Conservation (phyloP, 352 stramenopile genomes). For the Globisporangium spiculum region DNA sequence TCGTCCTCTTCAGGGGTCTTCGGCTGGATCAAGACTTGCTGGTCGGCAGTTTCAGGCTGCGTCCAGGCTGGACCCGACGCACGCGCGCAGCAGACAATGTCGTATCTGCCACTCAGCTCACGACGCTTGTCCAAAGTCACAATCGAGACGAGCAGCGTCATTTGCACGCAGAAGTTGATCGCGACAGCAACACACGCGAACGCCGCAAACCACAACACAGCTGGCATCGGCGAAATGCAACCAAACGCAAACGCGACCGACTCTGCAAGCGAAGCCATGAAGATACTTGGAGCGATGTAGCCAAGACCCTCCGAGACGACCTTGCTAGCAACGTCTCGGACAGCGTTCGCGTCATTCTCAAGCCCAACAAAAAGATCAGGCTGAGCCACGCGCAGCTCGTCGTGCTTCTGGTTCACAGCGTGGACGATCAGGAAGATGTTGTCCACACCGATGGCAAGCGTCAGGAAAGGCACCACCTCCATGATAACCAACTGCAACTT, state of each 20-base stretch:
- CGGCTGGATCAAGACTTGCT: slow-evolving; percentile 18
- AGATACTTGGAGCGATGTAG: slow-evolving; percentile 62
- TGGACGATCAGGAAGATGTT: slow-evolving; percentile 75
- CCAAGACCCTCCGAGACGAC: slow-evolving; percentile 41
- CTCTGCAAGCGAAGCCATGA: slow-evolving; percentile 57
- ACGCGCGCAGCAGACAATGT: slow-evolving; percentile 46
- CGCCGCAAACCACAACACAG: slow-evolving; percentile 64
- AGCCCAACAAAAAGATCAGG: slow-evolving; percentile 43
- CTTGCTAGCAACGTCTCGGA: slow-evolving; percentile 35
- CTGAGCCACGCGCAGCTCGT: slow-evolving; percentile 30
- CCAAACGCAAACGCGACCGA: slow-evolving; percentile 55
- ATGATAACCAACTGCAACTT: slow-evolving; percentile 74
- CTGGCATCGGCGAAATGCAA: slow-evolving; percentile 59
- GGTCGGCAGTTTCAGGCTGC: slow-evolving; percentile 1
- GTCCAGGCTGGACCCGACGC: slow-evolving; percentile 10
- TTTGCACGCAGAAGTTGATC: slow-evolving; percentile 62
- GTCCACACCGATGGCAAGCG: slow-evolving; percentile 63
- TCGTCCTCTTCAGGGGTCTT: slow-evolving; percentile 22
- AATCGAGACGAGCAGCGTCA: slow-evolving; percentile 61
- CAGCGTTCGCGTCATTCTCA: slow-evolving; percentile 32
- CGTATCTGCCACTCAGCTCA: slow-evolving; percentile 48
- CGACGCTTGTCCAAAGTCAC: slow-evolving; percentile 63
- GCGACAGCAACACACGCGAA: slow-evolving; percentile 52
- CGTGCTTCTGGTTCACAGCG: slow-evolving; percentile 46
- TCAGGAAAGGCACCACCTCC: slow-evolving; percentile 68